Base-by-base conservation (phyloP, 2,329 filamentous ascomycete species). In the Madurella fahalii region DNA sequence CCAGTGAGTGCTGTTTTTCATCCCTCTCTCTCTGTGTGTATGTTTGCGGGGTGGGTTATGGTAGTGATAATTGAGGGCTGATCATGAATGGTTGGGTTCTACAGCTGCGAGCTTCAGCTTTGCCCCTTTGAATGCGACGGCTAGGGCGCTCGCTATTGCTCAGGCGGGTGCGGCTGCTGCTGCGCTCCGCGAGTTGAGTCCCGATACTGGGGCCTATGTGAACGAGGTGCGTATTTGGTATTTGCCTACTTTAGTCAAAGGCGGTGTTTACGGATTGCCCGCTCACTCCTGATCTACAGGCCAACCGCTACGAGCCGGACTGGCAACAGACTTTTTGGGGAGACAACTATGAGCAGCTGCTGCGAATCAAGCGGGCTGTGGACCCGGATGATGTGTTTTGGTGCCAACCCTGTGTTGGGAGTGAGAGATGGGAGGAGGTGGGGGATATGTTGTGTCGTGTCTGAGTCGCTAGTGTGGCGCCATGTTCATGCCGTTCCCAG, bases 311-410 rank as follows among this genome's bases (percentile, higher is more conserved):
- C 18, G 61, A 63, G 43, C 41, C 54, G 5, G 48, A 62, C 39
- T 64, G 53, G 51, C 58, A 64, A 51, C 34, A 61, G 2, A 58
- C 58, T 1, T 69, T 69, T 54, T 69, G 66, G 64, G 62, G 62
- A 1, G 40, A 40, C 12, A 71, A 74, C 40, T 74, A 74, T 50
- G 54, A 56, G 5, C 64, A 65, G 2, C 55, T 74, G 32, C 58
- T 69, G 20, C 16, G 55, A 20, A 69, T 74, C 49, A 75, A 75
- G 61, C 57, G 61, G 17, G 53, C 58, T 0, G 60, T 71, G 13
- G 72, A 75, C 54, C 72, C 71, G 0, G 62, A 61, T 2, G 71
- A 72, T 60, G 65, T 75, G 9, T 70, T 75, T 52, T 71, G 70
- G 57, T 73, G 71, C 60, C 62, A 65, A 44, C 64, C 68, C n/a